Evolutionary conservation across 1,284 basidiomycete species (phyloP), one percentile per base, ranked within the genome.

Genomic region (Cryptococcus wingfieldii): DNA sequence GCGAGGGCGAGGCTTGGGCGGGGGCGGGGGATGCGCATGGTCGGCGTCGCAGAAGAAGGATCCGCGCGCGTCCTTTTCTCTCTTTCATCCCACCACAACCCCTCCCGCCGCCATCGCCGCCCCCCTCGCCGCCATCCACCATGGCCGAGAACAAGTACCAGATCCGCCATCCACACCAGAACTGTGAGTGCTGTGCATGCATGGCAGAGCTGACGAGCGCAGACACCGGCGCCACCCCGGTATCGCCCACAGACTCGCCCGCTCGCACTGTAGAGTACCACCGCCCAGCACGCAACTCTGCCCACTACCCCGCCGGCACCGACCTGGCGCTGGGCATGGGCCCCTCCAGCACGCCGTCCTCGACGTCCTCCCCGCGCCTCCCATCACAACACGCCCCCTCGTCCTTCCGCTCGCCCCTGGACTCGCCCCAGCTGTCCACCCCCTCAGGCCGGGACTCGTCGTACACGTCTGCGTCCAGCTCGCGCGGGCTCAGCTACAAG

Each of bases 1-100:
- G 86, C 91, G 14, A 96, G 83, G 2, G 95, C 85, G 14, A 77
- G 59, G 19, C n/a, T 6, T 23, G 45, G 46, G 46, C 13, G 46
- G 25, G 25, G 18, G 16, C 44, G 44, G 44, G 44, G 44, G 18
- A 8, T 8, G 47, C 5, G 47, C 25, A n/a, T 48, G 25, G 47
- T 12, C 9, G 27, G 16, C 14, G 7, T 6, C 6, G 16, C 14
- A 28, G 28, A 46, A 46, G 39, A n/a, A 7, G 39, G 39, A 42
- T 46, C 44, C 44, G 13, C 44, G 12, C 27, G 19, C 19, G n/a
- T 28, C 18, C 44, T 5, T 18, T 14, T 27, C 18, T 19, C 44
- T 19, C 44, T 14, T 19, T 23, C 44, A 14, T 14, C 44, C 16
- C 43, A 44, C 16, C 18, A 16, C 39, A 27, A 49, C 37, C 37